Evolutionary conservation across 176 grass and related monocot species (phyloP).

Genomic region (Raddia guianensis): DNA sequence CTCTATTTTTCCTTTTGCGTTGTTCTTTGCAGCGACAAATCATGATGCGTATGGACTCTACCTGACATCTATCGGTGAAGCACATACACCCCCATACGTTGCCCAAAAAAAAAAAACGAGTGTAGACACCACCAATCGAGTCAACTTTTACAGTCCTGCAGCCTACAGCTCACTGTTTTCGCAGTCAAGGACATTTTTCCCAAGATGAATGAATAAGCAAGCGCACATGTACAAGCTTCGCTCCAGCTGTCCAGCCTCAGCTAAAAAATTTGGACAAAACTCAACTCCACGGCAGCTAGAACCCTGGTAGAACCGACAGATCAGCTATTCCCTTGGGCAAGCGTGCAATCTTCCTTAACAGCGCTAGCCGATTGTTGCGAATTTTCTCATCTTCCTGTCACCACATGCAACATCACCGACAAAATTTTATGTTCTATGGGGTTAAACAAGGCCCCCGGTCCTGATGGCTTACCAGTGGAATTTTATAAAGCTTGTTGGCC

Average conservation of each 20-base stretch:
- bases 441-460: no score
- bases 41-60: no score
- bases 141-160: no score
- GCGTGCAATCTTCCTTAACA: constrained; percentile 72
- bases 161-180: not conserved
- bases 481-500: no score
- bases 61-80: no score
- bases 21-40: no score
- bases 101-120: no score
- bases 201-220: constrained; percentile 15
- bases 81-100: no score
- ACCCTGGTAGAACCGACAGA: constrained; percentile 88
- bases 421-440: no score
- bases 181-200: not conserved
- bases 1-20: no score
- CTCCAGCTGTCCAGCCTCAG: not conserved
- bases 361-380: constrained; percentile 76
- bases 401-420: not conserved
- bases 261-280: not conserved
- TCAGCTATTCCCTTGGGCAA: constrained; percentile 83
- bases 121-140: no score
- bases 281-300: constrained; percentile 39
- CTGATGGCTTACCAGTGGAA: no score
- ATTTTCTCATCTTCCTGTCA: constrained; percentile 77
- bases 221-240: not conserved